These are phyloP conservation scores for Ceratobasidium sp. DNA, from an alignment of 1,284 basidiomycete species.

Conservation along the genomic window DNA sequence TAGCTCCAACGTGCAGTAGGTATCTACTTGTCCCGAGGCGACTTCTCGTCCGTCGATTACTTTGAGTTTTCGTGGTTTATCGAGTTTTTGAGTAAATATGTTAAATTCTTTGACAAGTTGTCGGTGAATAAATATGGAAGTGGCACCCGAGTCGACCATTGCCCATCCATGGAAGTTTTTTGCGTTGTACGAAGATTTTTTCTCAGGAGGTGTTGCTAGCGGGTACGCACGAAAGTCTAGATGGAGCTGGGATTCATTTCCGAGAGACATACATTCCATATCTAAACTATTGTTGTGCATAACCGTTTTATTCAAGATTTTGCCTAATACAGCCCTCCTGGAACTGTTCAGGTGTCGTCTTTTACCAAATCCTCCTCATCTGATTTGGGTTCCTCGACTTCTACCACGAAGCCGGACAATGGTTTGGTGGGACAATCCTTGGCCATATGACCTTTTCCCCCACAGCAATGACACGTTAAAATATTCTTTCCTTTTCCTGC, in stretches of 20 bases:
- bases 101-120: neutral
- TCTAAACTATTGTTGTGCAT: no score
- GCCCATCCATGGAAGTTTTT: neutral
- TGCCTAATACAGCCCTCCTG: no score
- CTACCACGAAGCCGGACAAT: no score
- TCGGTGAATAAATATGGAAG: neutral
- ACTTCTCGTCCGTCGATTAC: constrained; percentile 9
- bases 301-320: no score
- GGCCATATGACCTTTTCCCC: no score
- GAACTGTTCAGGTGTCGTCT: no score
- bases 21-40: neutral
- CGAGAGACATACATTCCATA: neutral
- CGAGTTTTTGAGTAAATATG: neutral
- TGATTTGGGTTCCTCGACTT: no score
- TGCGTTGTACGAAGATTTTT: neutral
- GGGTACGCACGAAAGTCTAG: neutral
- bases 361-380: no score
- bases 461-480: no score
- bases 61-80: neutral
- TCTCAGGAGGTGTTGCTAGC: neutral
- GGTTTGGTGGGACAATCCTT: no score
- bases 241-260: neutral
- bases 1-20: neutral
- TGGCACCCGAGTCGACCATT: neutral
- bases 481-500: no score